Evolutionary conservation across 2,329 filamentous ascomycete species (phyloP).

Genomic region (Trichoderma sp.): DNA sequence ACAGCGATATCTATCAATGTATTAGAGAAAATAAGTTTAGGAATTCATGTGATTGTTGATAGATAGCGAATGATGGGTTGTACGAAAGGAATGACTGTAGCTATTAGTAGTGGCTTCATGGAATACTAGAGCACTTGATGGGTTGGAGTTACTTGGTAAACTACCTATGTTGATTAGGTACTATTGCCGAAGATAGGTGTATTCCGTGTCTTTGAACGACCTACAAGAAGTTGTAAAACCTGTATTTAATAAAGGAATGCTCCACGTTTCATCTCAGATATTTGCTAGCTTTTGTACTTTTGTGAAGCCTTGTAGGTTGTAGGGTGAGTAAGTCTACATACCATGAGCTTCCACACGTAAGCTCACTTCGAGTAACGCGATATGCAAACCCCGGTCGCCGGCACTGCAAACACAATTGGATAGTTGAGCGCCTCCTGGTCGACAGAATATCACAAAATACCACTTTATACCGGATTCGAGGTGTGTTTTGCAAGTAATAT

Average conservation of each 20-base stretch:
- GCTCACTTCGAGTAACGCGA: neutral
- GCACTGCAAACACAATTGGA: neutral
- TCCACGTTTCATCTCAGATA: neutral
- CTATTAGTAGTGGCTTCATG: neutral
- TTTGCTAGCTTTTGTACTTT: neutral
- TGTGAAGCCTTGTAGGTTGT: neutral
- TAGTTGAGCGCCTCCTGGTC: neutral
- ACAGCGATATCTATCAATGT: neutral
- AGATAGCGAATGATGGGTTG: accelerated
- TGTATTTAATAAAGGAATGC: too few relatives aligned
- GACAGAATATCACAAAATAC: neutral
- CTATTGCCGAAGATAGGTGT: neutral
- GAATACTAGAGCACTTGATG: neutral
- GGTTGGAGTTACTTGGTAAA: neutral
- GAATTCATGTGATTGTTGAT: neutral
- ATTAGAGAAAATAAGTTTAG: neutral
- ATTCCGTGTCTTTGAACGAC: neutral
- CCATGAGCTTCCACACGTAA: neutral
- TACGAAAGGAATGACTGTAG: neutral
- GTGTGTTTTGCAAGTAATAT: neutral
- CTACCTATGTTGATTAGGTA: neutral
- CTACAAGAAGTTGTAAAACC: too few relatives aligned
- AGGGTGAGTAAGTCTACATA: neutral
- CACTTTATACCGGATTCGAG: neutral
- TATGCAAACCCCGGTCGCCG: neutral